Evolutionary conservation across 2,329 filamentous ascomycete species (phyloP).

Genomic region (Ophiocordyceps australis): DNA sequence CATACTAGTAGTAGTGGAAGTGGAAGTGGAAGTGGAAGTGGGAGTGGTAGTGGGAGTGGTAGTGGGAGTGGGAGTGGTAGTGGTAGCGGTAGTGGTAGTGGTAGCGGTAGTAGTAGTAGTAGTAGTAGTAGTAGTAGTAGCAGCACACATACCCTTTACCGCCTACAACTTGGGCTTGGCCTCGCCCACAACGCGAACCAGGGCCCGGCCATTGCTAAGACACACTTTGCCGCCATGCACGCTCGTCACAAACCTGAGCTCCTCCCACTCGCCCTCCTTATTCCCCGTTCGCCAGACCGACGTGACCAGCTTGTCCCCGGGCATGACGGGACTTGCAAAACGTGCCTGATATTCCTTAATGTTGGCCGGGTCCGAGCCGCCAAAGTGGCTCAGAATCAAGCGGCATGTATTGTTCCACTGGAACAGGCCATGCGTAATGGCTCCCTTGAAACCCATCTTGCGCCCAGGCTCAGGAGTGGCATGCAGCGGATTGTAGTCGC

Average conservation of each 20-base stretch:
- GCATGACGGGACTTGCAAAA: conserved; percentile 71
- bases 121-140: no score
- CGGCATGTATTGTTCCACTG: conserved; percentile 71
- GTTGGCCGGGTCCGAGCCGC: conserved; percentile 61
- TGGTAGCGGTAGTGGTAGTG: no score
- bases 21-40: no score
- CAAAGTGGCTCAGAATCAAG: conserved; percentile 53
- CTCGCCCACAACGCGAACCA: conserved; percentile 46
- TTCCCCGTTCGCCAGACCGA: conserved; percentile 67
- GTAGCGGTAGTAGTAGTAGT: no score
- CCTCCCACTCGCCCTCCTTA: conserved; percentile 50
- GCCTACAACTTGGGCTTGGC: conserved; percentile 47
- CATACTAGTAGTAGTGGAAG: no score
- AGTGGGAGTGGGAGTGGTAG: no score
- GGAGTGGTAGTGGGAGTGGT: no score
- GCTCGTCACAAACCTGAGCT: conserved; percentile 62
- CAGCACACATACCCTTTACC: no score
- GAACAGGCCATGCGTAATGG: conserved; percentile 79
- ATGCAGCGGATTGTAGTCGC: conserved; percentile 89
- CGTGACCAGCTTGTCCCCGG: conserved; percentile 65
- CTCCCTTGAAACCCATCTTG: conserved; percentile 82
- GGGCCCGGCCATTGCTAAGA: conserved; percentile 68
- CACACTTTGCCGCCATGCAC: conserved; percentile 71
- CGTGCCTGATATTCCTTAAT: conserved; percentile 78
- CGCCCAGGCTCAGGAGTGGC: conserved; percentile 68